Base-by-base conservation (phyloP, 441 rosid species). In the Hura crepitans region DNA sequence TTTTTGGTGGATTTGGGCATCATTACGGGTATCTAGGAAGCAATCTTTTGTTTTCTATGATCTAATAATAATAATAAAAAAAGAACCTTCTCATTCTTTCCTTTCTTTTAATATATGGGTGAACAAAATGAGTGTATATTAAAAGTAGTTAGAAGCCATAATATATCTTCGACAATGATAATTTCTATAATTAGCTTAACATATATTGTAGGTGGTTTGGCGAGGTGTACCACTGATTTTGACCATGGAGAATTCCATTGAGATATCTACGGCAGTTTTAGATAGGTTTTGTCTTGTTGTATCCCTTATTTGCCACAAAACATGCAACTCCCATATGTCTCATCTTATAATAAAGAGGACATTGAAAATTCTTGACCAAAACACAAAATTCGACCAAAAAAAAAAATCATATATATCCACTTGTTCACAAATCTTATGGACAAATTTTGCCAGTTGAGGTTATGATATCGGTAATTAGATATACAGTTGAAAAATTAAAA, bases 1-100 rank as follows among this genome's bases (percentile, higher is more conserved):
- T 27, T 56, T 43, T 39, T 3, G 64, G 72, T 56, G 72, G 42
- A 56, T 56, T 56, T 28, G 62, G 43, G 43, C 64, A 55, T 27
- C 45, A 42, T 25, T 28, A 33, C 20, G 6, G 55, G 4, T 54
- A n/a, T n/a, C n/a, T n/a, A n/a, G n/a, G n/a, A n/a, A n/a, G n/a
- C n/a, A n/a, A n/a, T 66, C 2, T n/a, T 14, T 8, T 47, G 42
- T 64, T 27, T 64, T 30, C 5, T 47, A 37, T 18, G 27, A 45
- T 35, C 39, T n/a, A 35, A 35, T 68, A 17, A 57, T 59, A n/a
- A n/a, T n/a, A n/a, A n/a, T n/a, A n/a, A n/a, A n/a, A n/a, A n/a
- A n/a, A n/a, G n/a, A n/a, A n/a, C n/a, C n/a, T n/a, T n/a, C n/a
- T n/a, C n/a, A n/a, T n/a, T n/a, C n/a, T n/a, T n/a, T n/a, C n/a